Percentiles rank a stretch among this genome's conserved stretches.
These are phyloP conservation scores for Psidium friedrichsthalianum DNA, from an alignment of 345 rosid species.

Conservation along the genomic window DNA sequence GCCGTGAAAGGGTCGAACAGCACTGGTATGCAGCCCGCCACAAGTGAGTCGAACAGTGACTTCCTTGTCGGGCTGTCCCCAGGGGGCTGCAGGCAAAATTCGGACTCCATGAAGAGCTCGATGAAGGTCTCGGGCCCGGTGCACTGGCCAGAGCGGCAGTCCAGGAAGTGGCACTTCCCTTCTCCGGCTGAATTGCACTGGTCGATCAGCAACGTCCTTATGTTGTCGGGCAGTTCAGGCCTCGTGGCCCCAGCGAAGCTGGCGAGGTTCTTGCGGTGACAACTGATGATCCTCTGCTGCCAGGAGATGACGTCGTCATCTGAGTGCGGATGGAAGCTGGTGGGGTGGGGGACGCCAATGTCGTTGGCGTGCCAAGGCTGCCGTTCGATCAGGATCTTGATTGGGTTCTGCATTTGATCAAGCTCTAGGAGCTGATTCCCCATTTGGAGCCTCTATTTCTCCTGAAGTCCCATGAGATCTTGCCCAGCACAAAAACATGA, in stretches of 20 bases:
- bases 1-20: conserved; percentile 72
- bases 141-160: conserved; percentile 42
- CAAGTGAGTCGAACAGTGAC: conserved; percentile 69
- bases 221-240: conserved; percentile 43
- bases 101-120: conserved; percentile 45
- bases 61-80: conserved; percentile 87
- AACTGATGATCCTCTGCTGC: conserved; percentile 46
- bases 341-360: conserved; percentile 79
- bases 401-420: conserved; percentile 69
- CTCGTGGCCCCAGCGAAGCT: conserved; percentile 71
- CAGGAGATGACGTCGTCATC: conserved; percentile 52
- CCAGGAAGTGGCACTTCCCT: conserved; percentile 36
- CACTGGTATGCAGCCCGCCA: conserved; percentile 79
- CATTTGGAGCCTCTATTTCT: conserved; percentile 38
- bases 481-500: conserved; percentile 82
- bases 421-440: conserved; percentile 58
- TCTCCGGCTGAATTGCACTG: conserved; percentile 30
- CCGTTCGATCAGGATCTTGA: conserved; percentile 73
- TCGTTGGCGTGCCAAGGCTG: conserved; percentile 81
- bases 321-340: conserved; percentile 63
- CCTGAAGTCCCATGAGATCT: conserved; percentile 88
- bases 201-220: conserved; percentile 45
- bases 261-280: conserved; percentile 26
- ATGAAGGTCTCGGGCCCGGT: conserved; percentile 39
- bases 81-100: conserved; percentile 80